A percentile compares a stretch with the other conserved stretches of the same genome.
phyloP scores from a whole-genome alignment of 345 rosid genomes.

The Boechera stricta region DNA sequence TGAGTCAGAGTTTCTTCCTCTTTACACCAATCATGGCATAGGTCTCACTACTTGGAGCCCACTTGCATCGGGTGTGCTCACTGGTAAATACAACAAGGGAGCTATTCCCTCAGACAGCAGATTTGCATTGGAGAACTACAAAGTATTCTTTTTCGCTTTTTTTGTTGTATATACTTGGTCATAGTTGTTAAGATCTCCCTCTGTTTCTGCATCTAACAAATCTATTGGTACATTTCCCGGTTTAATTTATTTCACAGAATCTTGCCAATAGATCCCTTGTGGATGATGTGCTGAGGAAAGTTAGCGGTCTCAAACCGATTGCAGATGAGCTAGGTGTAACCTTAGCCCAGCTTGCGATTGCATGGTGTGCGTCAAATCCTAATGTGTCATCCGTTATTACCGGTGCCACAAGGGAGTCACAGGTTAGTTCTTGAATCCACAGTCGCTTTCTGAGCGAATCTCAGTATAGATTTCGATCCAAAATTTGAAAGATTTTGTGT shows the following conservation, averaged over 20 bases:
- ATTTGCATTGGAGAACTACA: constrained; percentile 94
- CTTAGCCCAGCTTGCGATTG: constrained; percentile 93
- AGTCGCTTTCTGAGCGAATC: not conserved
- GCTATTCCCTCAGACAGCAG: constrained; percentile 85
- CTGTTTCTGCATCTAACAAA: constrained; percentile 11
- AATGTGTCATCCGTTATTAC: constrained; percentile 95
- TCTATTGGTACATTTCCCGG: constrained; percentile 16
- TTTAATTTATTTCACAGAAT: constrained; percentile 54
- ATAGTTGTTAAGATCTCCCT: not conserved
- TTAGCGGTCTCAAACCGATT: constrained; percentile 89
- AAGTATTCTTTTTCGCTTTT: constrained; percentile 48
- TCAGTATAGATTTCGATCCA: not conserved
- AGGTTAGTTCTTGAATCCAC: constrained; percentile 56
- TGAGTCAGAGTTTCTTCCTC: constrained; percentile 88
- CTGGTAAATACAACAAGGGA: constrained; percentile 95
- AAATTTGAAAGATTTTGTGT: not conserved
- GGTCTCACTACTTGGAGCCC: constrained; percentile 99
- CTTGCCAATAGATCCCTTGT: constrained; percentile 89
- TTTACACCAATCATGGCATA: constrained; percentile 81
- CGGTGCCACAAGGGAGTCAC: constrained; percentile 96
- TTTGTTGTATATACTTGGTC: not conserved
- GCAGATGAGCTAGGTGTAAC: constrained; percentile 98
- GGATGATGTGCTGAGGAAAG: constrained; percentile 94
- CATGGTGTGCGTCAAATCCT: constrained; percentile 98
- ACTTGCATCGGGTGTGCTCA: constrained; percentile 96